Evolutionary conservation across 2,329 filamentous ascomycete genomes (phyloP).

Genomic region (Cordyceps tenuipes): DNA sequence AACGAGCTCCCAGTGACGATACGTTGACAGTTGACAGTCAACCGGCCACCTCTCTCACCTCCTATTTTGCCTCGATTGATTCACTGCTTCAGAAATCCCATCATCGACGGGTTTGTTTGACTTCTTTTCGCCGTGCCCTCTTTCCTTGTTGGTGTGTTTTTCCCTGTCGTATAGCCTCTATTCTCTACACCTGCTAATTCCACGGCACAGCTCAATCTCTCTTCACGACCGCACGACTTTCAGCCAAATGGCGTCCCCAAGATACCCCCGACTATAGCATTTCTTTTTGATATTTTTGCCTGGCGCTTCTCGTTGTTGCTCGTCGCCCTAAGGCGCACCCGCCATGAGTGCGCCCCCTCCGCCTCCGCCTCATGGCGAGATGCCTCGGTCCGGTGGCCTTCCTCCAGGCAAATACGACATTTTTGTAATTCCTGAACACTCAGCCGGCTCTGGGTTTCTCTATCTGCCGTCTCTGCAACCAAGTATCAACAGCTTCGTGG

Average conservation of each 20-base stretch:
- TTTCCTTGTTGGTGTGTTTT: not conserved
- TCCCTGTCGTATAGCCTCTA: not conserved
- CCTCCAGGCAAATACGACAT: slow-evolving; percentile 93
- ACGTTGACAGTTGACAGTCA: not conserved
- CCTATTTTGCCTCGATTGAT: not conserved
- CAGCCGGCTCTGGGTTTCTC: slow-evolving; percentile 78
- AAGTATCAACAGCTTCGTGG: slow-evolving; percentile 83
- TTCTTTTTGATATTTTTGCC: slow-evolving; percentile 2
- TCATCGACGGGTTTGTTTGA: not conserved
- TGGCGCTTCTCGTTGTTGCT: not conserved
- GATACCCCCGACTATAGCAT: slow-evolving; percentile 17
- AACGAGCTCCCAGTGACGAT: not conserved
- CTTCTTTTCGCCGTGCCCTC: not conserved
- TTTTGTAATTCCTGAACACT: slow-evolving; percentile 91
- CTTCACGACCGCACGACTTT: slow-evolving; percentile 14
- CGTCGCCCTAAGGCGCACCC: slow-evolving; percentile 9
- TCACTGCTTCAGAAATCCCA: not conserved
- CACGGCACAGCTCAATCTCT: slow-evolving; percentile 12
- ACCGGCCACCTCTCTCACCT: not conserved
- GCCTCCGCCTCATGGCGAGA: slow-evolving; percentile 76
- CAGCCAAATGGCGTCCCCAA: slow-evolving; percentile 24
- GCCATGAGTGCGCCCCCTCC: slow-evolving; percentile 58
- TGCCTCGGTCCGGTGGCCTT: slow-evolving; percentile 61
- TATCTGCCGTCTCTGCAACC: slow-evolving; percentile 87
- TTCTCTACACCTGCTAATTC: not conserved